Conservation (phyloP, 2,329 filamentous ascomycete species). For the Aspergillus ochraceoroseus region DNA sequence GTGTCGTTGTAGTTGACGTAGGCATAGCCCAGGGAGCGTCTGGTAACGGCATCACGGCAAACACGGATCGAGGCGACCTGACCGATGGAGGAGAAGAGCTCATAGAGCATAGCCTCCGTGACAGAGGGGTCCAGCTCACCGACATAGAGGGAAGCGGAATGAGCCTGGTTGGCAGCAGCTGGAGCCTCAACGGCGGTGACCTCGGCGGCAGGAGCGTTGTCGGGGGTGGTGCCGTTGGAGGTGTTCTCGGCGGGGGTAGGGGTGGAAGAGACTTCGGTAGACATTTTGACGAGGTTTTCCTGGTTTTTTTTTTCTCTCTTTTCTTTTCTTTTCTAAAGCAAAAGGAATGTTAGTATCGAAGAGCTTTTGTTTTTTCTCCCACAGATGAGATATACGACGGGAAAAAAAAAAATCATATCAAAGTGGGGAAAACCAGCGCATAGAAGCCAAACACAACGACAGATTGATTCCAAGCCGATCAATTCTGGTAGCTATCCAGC, state of each 20-base stretch:
- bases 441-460: neutral
- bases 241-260: slow-evolving; percentile 54
- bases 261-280: slow-evolving; percentile 70
- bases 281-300: slow-evolving; percentile 58
- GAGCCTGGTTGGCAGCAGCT: slow-evolving; percentile 70
- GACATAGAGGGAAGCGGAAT: slow-evolving; percentile 97
- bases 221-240: slow-evolving; percentile 60
- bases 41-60: slow-evolving; percentile 97
- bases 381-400: slow-evolving; percentile 3
- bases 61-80: slow-evolving; percentile 99
- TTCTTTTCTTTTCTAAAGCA: neutral
- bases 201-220: slow-evolving; percentile 51
- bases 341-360: slow-evolving; percentile 8
- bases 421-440: no score
- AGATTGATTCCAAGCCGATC: neutral
- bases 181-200: slow-evolving; percentile 42
- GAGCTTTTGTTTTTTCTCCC: neutral
- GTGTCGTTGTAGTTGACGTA: slow-evolving; percentile 99
- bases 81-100: slow-evolving; percentile 99
- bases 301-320: no score
- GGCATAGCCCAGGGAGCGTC: slow-evolving; percentile 96
- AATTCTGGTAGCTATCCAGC: neutral
- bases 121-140: slow-evolving; percentile 97
- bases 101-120: slow-evolving; percentile 99
- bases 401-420: neutral